These are phyloP conservation scores for Calcarisporium arbuscula DNA, from an alignment of 2,329 filamentous ascomycete species.

Conservation along the genomic window DNA sequence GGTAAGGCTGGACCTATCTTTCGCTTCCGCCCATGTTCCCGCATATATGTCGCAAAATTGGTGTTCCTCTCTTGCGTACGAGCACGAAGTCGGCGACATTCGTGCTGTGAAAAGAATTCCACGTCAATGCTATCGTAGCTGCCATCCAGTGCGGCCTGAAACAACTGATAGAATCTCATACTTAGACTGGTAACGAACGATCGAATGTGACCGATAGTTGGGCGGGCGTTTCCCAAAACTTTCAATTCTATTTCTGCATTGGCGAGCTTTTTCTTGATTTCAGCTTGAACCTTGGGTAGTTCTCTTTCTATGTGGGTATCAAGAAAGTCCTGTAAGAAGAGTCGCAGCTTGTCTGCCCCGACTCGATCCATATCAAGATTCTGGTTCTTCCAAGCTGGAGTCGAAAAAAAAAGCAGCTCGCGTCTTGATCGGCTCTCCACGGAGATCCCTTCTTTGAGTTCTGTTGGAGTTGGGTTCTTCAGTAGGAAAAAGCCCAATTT, in stretches of 20 bases:
- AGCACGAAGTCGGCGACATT: constrained; percentile 18
- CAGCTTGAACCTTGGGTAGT: constrained; percentile 18
- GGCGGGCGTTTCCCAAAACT: constrained; percentile 11
- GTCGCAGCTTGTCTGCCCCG: constrained; percentile 12
- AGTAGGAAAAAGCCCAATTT: constrained; percentile 29
- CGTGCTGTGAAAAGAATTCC: constrained; percentile 12
- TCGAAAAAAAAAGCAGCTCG: constrained; percentile 35
- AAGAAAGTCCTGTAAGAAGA: constrained; percentile 18
- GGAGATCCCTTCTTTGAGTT: constrained; percentile 25
- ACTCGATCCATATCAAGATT: constrained; percentile 13
- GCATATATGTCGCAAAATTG: constrained; percentile 14
- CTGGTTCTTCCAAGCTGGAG: constrained; percentile 25
- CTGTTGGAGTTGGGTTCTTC: constrained; percentile 27
- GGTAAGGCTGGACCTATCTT: not conserved
- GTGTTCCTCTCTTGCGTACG: constrained; percentile 18
- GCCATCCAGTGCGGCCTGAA: constrained; percentile 17
- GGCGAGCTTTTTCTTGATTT: constrained; percentile 13
- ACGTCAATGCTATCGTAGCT: constrained; percentile 12
- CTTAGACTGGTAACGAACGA: constrained; percentile 15
- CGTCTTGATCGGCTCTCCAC: constrained; percentile 24
- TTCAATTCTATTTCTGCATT: constrained; percentile 7
- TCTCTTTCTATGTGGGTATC: constrained; percentile 22
- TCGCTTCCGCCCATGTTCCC: constrained; percentile 3
- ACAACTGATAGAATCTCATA: constrained; percentile 16
- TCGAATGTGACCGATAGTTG: constrained; percentile 12